Conservation (phyloP, 805 yeast species). For the Vanderwaltozyma tropicalis region DNA sequence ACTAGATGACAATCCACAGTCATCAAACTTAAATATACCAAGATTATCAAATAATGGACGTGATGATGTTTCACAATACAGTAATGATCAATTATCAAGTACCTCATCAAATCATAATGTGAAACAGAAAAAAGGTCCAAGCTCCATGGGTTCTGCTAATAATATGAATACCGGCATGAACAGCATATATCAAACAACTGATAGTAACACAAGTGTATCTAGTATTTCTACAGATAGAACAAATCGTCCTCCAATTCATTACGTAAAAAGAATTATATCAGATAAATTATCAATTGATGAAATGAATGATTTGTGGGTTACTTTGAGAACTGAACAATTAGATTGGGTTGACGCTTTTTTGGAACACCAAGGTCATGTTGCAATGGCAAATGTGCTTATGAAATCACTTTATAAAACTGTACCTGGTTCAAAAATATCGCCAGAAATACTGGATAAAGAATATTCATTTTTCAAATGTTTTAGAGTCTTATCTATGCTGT, state of each 20-base stretch:
- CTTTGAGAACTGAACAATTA: slow-evolving; percentile 79
- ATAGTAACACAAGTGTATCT: slow-evolving; percentile 15
- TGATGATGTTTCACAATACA: slow-evolving; percentile 1
- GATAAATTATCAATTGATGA: slow-evolving; percentile 59
- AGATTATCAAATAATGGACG: neutral
- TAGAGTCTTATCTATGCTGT: slow-evolving; percentile 35
- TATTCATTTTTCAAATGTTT: slow-evolving; percentile 67
- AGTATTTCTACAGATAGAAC: slow-evolving; percentile 23
- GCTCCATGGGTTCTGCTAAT: neutral
- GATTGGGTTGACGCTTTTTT: slow-evolving; percentile 75
- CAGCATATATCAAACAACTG: slow-evolving; percentile 2
- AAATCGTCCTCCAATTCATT: slow-evolving; percentile 54
- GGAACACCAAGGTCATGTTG: slow-evolving; percentile 72
- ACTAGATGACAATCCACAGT: neutral
- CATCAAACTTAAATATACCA: neutral
- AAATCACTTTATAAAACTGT: slow-evolving; percentile 30
- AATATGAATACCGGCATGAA: neutral
- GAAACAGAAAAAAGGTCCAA: neutral
- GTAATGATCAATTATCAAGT: neutral
- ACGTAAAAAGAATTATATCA: slow-evolving; percentile 63
- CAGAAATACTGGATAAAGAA: slow-evolving; percentile 55
- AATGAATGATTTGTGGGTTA: slow-evolving; percentile 78
- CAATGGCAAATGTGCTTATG: slow-evolving; percentile 56
- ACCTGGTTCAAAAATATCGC: slow-evolving; percentile 23
- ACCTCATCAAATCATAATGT: neutral